Percentiles rank a stretch among this genome's conserved stretches.
phyloP scores from a whole-genome alignment of 495 filamentous ascomycete genomes.

The Hypoxylon crocopeplum region DNA sequence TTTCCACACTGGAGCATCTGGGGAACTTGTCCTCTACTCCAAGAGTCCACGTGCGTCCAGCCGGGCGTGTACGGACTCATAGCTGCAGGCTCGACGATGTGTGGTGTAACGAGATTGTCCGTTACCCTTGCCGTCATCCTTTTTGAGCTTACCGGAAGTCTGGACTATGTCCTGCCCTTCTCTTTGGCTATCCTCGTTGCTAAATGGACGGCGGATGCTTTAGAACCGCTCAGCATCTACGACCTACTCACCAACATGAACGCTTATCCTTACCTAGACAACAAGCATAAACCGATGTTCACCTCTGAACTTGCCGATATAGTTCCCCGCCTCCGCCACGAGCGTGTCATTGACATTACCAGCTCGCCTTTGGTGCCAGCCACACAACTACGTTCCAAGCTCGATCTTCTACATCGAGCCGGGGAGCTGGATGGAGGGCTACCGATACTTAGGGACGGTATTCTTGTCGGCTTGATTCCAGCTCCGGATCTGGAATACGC shows the following conservation, averaged over 20 bases:
- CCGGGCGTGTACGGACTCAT: slow-evolving; percentile 96
- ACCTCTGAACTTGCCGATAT: slow-evolving; percentile 87
- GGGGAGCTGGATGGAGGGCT: slow-evolving; percentile 94
- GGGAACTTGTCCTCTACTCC: slow-evolving; percentile 70
- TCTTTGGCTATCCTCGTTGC: slow-evolving; percentile 89
- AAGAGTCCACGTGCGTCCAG: slow-evolving; percentile 83
- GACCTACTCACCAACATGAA: slow-evolving; percentile 97
- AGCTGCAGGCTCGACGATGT: slow-evolving; percentile 96
- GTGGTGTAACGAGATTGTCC: slow-evolving; percentile 91
- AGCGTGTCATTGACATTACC: slow-evolving; percentile 87
- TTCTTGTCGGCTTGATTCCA: slow-evolving; percentile 91
- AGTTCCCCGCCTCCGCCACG: slow-evolving; percentile 71
- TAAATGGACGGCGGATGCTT: slow-evolving; percentile 97
- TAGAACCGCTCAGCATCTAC: slow-evolving; percentile 95
- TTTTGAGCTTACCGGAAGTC: slow-evolving; percentile 92
- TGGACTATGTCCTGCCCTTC: slow-evolving; percentile 95
- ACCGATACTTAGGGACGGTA: slow-evolving; percentile 77
- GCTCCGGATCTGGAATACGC: slow-evolving; percentile 95
- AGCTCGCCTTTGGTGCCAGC: slow-evolving; percentile 79
- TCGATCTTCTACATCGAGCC: slow-evolving; percentile 79
- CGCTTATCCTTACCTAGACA: slow-evolving; percentile 93
- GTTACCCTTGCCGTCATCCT: slow-evolving; percentile 95
- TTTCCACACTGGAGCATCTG: slow-evolving; percentile 77
- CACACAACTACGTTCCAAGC: slow-evolving; percentile 73
- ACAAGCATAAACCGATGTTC: slow-evolving; percentile 88